These are phyloP conservation scores for Psilocybe subaeruginosa DNA, from an alignment of 768 basidiomycete species.

Conservation along the genomic window DNA sequence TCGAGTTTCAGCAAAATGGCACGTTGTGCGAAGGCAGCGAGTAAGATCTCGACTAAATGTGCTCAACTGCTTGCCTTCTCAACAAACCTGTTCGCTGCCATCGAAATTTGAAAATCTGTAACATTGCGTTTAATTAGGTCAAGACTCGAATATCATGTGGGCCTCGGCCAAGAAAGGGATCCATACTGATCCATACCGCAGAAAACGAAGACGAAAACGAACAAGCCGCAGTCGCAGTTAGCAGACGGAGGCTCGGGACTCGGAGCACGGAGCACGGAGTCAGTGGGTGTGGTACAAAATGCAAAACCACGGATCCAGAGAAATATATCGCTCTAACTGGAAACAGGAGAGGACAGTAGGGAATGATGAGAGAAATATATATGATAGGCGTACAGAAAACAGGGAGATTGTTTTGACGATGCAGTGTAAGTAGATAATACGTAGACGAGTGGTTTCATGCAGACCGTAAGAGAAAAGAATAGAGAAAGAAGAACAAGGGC, in stretches of 20 bases:
- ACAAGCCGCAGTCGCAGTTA: not conserved
- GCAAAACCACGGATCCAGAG: too few species aligned
- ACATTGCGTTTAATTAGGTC: not conserved
- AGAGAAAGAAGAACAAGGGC: not conserved
- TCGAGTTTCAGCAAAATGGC: too few species aligned
- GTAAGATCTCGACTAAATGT: too few species aligned
- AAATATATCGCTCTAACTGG: not conserved
- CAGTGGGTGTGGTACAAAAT: too few species aligned
- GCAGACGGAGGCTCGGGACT: constrained; percentile 1
- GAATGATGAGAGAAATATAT: not conserved
- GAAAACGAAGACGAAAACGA: not conserved
- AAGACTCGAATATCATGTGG: not conserved
- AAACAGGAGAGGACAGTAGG: not conserved
- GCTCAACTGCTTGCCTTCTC: too few species aligned
- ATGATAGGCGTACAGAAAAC: not conserved
- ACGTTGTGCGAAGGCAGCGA: too few species aligned
- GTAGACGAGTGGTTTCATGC: not conserved
- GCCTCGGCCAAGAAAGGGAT: not conserved
- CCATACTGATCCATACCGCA: too few species aligned
- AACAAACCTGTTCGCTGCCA: not conserved
- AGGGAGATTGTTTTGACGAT: not conserved
- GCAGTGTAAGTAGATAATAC: not conserved
- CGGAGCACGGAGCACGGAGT: constrained; percentile 3
- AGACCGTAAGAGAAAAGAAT: not conserved
- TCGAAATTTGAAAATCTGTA: not conserved